Evolutionary conservation across 1,284 basidiomycete species (phyloP), one percentile per base, ranked within the genome.

Genomic region (Hortiboletus rubellus): DNA sequence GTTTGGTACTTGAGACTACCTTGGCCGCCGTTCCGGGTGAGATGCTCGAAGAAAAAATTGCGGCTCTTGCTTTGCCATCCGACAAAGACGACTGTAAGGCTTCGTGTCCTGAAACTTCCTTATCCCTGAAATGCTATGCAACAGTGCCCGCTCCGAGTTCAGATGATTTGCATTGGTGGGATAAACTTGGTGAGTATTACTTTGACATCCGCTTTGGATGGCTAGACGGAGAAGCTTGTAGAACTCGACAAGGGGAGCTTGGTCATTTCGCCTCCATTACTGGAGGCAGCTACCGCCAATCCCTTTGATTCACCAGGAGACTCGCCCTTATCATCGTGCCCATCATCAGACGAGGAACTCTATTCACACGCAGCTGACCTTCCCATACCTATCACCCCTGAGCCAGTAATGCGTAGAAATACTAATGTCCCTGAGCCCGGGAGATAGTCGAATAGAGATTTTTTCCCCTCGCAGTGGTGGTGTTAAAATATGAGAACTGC

Each of bases 311-410:
- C 85, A 22, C 79, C 84, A 10, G 70, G 70, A 43, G 81, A 84
- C 52, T 88, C 88, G 0, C 80, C 86, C 8, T 67, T 86, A 8
- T 83, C 86, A 9, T 91, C 89, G 1, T 89, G 86, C 18, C 86
- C 89, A 8, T 87, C 87, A 17, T 92, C 91, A 2, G 91, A 92
- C 60, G 90, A 92, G 69, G 89, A 91, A 65, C 74, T 92, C 14
- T 92, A 87, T 72, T 82, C 83, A 46, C 81, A 88, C 63, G 88
- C 87, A 7, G 74, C 86, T 34, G 77, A 80, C 27, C 68, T 91
- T 53, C 87, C 83, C 60, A 76, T 82, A 47, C 86, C 88, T 14
- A 82, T 89, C 57, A 73, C 74, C 14, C 78, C 74, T 2, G 63
- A 71, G 52, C 75, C 75, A 24, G 76, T 77, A 33, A 67, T 73